Evolutionary conservation across 345 rosid species (phyloP).

Genomic region (Firmiana major): DNA sequence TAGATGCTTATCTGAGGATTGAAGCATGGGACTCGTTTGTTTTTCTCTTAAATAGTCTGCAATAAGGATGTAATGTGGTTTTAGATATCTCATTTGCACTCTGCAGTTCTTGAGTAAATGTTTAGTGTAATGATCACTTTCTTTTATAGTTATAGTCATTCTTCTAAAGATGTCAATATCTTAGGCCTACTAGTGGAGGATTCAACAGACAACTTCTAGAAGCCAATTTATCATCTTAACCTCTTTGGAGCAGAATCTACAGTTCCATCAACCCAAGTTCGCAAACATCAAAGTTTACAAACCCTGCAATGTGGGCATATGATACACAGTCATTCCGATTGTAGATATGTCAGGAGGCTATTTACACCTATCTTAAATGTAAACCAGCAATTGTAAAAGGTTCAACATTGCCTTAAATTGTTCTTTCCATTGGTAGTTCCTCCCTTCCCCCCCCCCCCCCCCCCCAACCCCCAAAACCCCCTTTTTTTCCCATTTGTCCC

Average conservation of each 20-base stretch:
- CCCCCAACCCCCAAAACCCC: no score
- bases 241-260: background rate
- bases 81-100: background rate
- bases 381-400: background rate
- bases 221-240: constrained; percentile 20
- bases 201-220: constrained; percentile 9
- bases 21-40: background rate
- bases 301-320: background rate
- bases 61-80: background rate
- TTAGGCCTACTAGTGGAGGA: constrained; percentile 35
- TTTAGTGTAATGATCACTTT: background rate
- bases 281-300: background rate
- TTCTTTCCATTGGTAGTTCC: background rate
- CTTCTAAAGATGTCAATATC: background rate
- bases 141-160: background rate
- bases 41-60: background rate
- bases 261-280: background rate
- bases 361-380: background rate
- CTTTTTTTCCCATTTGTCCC: no score
- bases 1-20: background rate
- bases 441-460: no score
- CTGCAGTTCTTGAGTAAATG: background rate
- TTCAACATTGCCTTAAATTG: background rate
- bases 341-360: background rate
- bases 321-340: background rate